Conservation (phyloP, 306 rosid species). For the Glycine soja region DNA sequence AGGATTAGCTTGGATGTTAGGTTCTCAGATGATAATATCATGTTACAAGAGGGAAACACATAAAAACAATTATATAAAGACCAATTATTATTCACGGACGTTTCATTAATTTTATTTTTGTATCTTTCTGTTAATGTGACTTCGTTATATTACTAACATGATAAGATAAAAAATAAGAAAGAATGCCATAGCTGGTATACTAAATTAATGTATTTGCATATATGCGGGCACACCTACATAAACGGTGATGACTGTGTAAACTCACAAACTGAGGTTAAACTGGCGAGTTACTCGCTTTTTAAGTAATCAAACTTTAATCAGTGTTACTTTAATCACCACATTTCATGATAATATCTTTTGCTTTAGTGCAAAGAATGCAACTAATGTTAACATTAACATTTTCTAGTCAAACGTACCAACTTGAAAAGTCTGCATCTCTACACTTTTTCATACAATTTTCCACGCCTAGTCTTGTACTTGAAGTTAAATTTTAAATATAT, state of each 20-base stretch:
- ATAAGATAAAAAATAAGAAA: neutral
- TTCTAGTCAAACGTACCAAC: neutral
- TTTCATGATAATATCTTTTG: neutral
- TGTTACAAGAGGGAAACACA: neutral
- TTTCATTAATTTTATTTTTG: neutral
- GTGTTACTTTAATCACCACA: neutral
- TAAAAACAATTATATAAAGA: neutral
- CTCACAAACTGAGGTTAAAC: neutral
- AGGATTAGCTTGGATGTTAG: too few relatives aligned
- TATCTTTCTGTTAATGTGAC: neutral
- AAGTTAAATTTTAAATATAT: neutral
- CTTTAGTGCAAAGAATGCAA: slow-evolving; percentile 16
- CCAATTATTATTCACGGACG: neutral
- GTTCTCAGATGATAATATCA: too few relatives aligned
- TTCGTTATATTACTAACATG: neutral
- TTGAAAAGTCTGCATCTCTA: neutral
- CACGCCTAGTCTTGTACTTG: neutral
- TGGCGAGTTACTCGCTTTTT: neutral
- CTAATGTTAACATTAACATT: neutral
- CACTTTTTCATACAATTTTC: neutral
- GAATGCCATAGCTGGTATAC: neutral
- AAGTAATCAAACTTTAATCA: neutral
- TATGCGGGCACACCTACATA: neutral
- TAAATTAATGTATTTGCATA: neutral
- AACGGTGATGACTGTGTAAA: neutral